phyloP scores from a whole-genome alignment of 2,329 filamentous ascomycete species.

The Verticillium nonalfalfae region DNA sequence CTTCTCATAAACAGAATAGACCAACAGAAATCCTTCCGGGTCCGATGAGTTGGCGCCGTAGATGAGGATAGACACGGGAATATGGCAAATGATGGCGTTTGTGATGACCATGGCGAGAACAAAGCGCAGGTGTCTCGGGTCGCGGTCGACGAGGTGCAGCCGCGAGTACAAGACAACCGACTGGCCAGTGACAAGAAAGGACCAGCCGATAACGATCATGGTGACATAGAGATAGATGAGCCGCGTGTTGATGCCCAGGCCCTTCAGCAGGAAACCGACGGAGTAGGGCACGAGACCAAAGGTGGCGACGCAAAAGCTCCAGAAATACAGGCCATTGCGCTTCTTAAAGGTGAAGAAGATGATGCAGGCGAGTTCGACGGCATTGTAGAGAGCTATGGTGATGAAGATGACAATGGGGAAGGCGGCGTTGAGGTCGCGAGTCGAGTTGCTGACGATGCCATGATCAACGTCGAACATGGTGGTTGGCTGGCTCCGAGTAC shows the following conservation, averaged over 20 bases:
- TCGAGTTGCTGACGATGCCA: conserved; percentile 2
- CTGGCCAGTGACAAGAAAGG: conserved; percentile 53
- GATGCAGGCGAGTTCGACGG: conserved; percentile 26
- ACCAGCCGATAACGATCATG: conserved; percentile 34
- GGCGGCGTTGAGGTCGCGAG: neutral
- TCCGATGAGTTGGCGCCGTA: conserved; percentile 40
- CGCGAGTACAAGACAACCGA: conserved; percentile 57
- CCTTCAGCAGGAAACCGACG: conserved; percentile 39
- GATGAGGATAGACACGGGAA: conserved; percentile 47
- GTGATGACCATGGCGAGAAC: conserved; percentile 52
- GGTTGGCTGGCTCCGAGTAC: neutral
- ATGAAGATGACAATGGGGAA: conserved; percentile 18
- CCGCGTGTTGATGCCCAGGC: neutral
- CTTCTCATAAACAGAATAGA: conserved; percentile 45
- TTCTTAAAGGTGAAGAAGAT: conserved; percentile 27
- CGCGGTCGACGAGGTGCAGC: conserved; percentile 51
- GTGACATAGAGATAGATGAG: conserved; percentile 16
- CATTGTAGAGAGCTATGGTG: conserved; percentile 25
- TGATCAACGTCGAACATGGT: conserved; percentile 2
- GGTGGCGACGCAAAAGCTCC: conserved; percentile 27
- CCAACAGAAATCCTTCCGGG: conserved; percentile 12
- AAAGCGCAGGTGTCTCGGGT: conserved; percentile 37
- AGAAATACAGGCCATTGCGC: conserved; percentile 28
- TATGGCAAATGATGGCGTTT: conserved; percentile 45
- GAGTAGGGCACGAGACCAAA: conserved; percentile 28